Conservation (phyloP, 225 moss, liverwort and hornwort genomes). For the Polytrichum formosum region DNA sequence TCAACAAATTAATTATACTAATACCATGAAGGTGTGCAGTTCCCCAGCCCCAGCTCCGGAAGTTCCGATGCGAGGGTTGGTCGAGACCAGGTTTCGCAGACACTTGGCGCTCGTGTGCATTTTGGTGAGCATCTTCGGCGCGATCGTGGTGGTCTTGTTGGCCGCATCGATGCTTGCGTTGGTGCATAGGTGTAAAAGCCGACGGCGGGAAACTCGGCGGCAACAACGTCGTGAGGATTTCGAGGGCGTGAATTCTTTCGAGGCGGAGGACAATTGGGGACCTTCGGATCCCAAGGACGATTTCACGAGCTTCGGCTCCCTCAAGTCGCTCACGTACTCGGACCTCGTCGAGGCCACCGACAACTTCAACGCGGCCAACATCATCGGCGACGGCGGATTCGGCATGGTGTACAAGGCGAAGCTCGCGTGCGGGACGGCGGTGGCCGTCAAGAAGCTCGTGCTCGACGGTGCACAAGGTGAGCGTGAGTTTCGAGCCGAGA, state of each 20-base stretch:
- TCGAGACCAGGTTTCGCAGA: conserved; percentile 5
- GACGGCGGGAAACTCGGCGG: conserved; percentile 11
- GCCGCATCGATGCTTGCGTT: conserved; percentile 27
- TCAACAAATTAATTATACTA: conserved; percentile 7
- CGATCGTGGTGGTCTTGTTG: conserved; percentile 20
- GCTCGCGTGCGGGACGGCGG: conserved; percentile 40
- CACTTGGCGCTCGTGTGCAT: conserved; percentile 26
- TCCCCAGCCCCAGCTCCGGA: background rate
- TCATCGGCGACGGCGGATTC: conserved; percentile 77
- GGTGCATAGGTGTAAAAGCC: conserved; percentile 12
- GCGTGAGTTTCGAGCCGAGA: conserved; percentile 70
- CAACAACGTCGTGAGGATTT: conserved; percentile 24
- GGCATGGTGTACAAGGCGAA: conserved; percentile 75
- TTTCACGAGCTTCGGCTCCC: conserved; percentile 36
- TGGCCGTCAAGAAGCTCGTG: conserved; percentile 75
- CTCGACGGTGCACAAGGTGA: conserved; percentile 65
- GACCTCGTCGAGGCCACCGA: conserved; percentile 61
- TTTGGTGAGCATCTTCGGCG: conserved; percentile 33
- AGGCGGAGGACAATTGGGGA: conserved; percentile 21
- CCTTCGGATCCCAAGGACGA: conserved; percentile 14
- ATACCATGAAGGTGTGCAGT: conserved; percentile 19
- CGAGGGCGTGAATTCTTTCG: conserved; percentile 21
- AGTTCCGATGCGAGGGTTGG: background rate
- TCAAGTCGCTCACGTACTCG: conserved; percentile 47
- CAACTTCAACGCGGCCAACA: conserved; percentile 56